Evolutionary conservation across 1,284 basidiomycete species (phyloP).

Genomic region (Leccinum cinnamomeum): DNA sequence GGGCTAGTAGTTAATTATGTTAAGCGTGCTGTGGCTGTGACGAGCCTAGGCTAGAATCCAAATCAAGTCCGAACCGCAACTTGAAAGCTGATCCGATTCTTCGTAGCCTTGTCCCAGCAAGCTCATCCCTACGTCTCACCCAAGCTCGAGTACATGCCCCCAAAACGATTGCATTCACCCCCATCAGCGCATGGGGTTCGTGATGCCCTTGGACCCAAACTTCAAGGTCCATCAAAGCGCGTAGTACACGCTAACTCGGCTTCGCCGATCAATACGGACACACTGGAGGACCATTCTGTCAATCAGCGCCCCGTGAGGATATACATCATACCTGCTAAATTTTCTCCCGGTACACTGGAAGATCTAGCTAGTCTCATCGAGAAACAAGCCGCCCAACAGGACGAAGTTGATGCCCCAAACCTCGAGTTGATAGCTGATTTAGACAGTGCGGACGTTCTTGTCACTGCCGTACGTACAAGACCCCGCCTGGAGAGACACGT

Average conservation of each 20-base stretch:
- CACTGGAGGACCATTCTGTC: conserved; percentile 3
- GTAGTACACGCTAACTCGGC: not conserved
- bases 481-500: conserved; percentile 69
- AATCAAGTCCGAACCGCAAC: not conserved
- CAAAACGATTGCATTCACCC: conserved; percentile 11
- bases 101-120: not conserved
- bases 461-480: conserved; percentile 65
- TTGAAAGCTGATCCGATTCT: not conserved
- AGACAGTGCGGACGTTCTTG: conserved; percentile 59
- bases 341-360: conserved; percentile 42
- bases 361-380: conserved; percentile 53
- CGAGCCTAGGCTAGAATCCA: not conserved
- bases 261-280: conserved; percentile 6
- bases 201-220: conserved; percentile 1
- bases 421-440: conserved; percentile 42
- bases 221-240: conserved; percentile 15
- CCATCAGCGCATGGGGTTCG: not conserved
- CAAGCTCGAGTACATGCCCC: conserved; percentile 11
- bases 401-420: conserved; percentile 5
- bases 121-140: not conserved
- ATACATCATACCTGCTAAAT: conserved; percentile 61
- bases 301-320: conserved; percentile 36
- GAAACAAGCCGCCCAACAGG: conserved; percentile 4
- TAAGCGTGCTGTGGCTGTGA: not conserved
- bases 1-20: too few species aligned